Evolutionary conservation across 768 basidiomycete genomes (phyloP).

Genomic region (Guyanaporus albipodus): DNA sequence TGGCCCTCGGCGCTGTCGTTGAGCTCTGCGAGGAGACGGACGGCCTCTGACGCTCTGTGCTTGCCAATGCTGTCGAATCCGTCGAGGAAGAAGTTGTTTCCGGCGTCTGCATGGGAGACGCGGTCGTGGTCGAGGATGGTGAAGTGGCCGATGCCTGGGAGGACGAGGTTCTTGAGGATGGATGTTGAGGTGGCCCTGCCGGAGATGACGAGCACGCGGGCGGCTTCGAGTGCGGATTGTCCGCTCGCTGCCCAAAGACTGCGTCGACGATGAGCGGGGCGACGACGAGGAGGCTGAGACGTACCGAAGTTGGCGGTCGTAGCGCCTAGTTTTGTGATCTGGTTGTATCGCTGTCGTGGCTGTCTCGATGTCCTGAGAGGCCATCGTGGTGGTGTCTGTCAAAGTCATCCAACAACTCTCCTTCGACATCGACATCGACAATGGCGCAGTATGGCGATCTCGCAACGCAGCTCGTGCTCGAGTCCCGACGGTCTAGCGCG

Average conservation of each 20-base stretch:
- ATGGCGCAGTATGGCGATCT: slow-evolving; percentile 66
- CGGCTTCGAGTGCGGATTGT: slow-evolving; percentile 81
- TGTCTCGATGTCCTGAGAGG: slow-evolving; percentile 44
- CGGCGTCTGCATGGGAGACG: slow-evolving; percentile 73
- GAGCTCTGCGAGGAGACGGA: slow-evolving; percentile 72
- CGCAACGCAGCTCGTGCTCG: slow-evolving; percentile 81
- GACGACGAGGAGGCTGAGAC: slow-evolving; percentile 9
- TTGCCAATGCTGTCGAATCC: slow-evolving; percentile 74
- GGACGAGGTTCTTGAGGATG: slow-evolving; percentile 92
- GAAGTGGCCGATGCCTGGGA: slow-evolving; percentile 95
- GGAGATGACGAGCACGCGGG: slow-evolving; percentile 77
- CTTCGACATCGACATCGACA: slow-evolving; percentile 35
- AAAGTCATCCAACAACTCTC: background rate
- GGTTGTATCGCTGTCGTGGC: slow-evolving; percentile 53
- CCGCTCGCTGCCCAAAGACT: slow-evolving; percentile 94
- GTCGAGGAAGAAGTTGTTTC: slow-evolving; percentile 95
- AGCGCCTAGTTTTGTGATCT: slow-evolving; percentile 84
- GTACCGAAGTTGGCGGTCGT: slow-evolving; percentile 92
- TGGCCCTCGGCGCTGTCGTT: slow-evolving; percentile 81
- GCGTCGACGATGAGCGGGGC: background rate
- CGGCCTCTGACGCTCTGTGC: slow-evolving; percentile 74
- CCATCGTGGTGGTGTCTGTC: slow-evolving; percentile 22
- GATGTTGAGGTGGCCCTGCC: slow-evolving; percentile 82
- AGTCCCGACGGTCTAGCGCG: slow-evolving; percentile 80
- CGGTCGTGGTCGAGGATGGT: slow-evolving; percentile 73